Conservation (phyloP, 768 basidiomycete genomes). For the Gautieria morchelliformis region DNA sequence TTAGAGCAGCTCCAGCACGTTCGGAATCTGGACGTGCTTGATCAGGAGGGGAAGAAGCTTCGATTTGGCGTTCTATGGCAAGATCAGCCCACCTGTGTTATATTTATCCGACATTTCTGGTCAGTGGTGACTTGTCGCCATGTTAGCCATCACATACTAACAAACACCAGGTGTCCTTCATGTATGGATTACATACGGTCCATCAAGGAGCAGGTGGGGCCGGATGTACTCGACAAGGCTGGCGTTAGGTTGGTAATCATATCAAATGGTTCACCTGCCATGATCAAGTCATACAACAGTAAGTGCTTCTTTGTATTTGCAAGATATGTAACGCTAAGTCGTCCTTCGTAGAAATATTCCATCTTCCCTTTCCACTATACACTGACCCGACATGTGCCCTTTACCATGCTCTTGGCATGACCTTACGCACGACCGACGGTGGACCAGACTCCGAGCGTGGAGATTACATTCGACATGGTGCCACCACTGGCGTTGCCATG, state of each 20-base stretch:
- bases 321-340: not conserved
- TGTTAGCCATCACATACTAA: not conserved
- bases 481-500: conserved; percentile 60
- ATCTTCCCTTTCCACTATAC: conserved; percentile 63
- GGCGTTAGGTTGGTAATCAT: conserved; percentile 61
- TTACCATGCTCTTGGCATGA: conserved; percentile 74
- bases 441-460: conserved; percentile 36
- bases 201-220: conserved; percentile 39
- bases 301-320: conserved; percentile 16
- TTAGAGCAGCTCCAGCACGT: conserved; percentile 45
- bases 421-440: conserved; percentile 32
- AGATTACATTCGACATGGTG: conserved; percentile 56
- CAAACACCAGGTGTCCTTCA: conserved; percentile 49
- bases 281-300: conserved; percentile 70
- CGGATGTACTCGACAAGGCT: conserved; percentile 36
- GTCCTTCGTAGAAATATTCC: conserved; percentile 48
- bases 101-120: conserved; percentile 89
- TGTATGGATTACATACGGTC: conserved; percentile 85
- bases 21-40: conserved; percentile 51
- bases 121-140: conserved; percentile 14
- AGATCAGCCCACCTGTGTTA: conserved; percentile 50
- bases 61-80: conserved; percentile 61
- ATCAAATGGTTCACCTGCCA: conserved; percentile 65
- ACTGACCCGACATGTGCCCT: conserved; percentile 65
- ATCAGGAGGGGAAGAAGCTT: conserved; percentile 55